Conservation (phyloP, 2,329 filamentous ascomycete species). For the Talaromyces sp. region DNA sequence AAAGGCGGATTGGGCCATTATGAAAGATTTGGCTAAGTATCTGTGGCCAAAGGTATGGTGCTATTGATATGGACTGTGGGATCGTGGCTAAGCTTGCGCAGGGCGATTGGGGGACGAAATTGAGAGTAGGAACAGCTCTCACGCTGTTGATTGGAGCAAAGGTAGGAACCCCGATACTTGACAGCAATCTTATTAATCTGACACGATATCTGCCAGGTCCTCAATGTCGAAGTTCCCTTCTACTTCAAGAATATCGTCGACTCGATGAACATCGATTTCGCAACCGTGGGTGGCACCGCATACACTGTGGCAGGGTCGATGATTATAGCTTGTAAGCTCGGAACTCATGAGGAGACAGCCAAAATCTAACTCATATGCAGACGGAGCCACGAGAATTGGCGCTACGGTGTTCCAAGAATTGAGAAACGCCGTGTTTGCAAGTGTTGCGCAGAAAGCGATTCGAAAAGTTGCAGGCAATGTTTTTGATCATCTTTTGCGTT, state of each 20-base stretch:
- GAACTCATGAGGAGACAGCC: not conserved
- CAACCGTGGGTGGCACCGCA: slow-evolving; percentile 80
- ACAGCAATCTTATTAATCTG: not conserved
- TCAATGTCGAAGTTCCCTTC: slow-evolving; percentile 97
- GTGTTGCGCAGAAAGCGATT: slow-evolving; percentile 95
- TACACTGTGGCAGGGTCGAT: slow-evolving; percentile 85
- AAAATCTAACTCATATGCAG: slow-evolving; percentile 34
- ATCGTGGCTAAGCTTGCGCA: slow-evolving; percentile 24
- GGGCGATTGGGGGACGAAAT: slow-evolving; percentile 74
- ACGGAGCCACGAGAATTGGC: slow-evolving; percentile 83
- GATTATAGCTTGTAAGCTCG: slow-evolving; percentile 74
- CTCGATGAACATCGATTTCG: slow-evolving; percentile 93
- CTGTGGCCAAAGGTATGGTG: slow-evolving; percentile 76
- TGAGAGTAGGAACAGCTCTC: slow-evolving; percentile 82
- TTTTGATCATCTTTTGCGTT: slow-evolving; percentile 80
- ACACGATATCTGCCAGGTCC: slow-evolving; percentile 46
- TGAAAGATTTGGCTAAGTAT: slow-evolving; percentile 95
- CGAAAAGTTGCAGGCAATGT: slow-evolving; percentile 86
- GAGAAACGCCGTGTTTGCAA: slow-evolving; percentile 93
- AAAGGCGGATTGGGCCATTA: slow-evolving; percentile 96
- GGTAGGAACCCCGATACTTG: slow-evolving; percentile 40
- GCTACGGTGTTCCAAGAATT: slow-evolving; percentile 89
- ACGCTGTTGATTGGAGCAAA: slow-evolving; percentile 83
- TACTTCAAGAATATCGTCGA: slow-evolving; percentile 99
- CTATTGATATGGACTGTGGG: not conserved